phyloP scores from a whole-genome alignment of 148 eudicot species.

The Camellia sinensis region DNA sequence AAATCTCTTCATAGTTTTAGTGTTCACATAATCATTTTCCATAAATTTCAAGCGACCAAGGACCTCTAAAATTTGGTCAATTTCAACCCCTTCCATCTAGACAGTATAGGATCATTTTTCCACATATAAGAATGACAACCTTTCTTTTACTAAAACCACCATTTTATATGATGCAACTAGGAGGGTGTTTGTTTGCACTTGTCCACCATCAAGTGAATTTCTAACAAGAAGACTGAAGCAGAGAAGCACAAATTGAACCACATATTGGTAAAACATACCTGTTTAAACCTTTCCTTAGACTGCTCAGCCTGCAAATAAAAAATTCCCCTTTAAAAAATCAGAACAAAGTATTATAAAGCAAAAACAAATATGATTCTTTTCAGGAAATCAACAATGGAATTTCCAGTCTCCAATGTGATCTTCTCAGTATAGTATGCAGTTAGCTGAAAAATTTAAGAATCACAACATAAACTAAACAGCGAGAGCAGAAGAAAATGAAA shows the following conservation, averaged over 20 bases:
- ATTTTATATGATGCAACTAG: background rate
- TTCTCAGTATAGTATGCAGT: background rate
- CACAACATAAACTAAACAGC: background rate
- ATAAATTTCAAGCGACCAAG: background rate
- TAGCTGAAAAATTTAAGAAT: background rate
- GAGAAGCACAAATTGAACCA: background rate
- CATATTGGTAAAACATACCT: constrained; percentile 13
- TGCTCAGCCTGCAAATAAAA: constrained; percentile 21
- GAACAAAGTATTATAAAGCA: background rate
- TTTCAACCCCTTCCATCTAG: background rate
- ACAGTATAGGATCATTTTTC: background rate
- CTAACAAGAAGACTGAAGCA: background rate
- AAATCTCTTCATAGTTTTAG: background rate
- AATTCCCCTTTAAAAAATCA: background rate
- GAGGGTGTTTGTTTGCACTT: background rate
- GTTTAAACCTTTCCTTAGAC: constrained; percentile 20
- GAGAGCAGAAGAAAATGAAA: background rate
- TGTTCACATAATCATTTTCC: background rate
- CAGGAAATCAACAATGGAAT: background rate
- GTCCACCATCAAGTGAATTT: background rate
- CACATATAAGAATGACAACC: background rate
- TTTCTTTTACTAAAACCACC: background rate
- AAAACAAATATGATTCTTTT: background rate
- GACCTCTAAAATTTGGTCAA: background rate
- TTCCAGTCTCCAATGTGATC: background rate